Conservation (phyloP, 2,329 filamentous ascomycete genomes). For the Venturia carpophila region DNA sequence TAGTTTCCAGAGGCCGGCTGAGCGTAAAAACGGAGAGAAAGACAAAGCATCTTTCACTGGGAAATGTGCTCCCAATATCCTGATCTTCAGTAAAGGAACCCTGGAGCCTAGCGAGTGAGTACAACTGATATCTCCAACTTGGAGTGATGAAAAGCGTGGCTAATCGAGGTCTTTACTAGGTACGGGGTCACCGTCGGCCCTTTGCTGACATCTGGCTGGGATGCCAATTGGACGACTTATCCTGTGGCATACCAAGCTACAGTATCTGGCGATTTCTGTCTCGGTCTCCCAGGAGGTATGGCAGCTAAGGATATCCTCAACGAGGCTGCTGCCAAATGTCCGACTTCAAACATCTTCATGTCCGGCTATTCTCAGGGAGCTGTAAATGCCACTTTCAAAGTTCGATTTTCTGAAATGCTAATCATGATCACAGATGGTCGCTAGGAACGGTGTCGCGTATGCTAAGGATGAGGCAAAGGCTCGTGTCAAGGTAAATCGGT, state of each 20-base stretch:
- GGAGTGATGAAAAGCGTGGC: background rate
- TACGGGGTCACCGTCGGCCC: slow-evolving; percentile 17
- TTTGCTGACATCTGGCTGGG: background rate
- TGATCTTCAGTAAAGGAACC: slow-evolving; percentile 18
- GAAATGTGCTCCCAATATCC: slow-evolving; percentile 10
- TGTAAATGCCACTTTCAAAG: too few species aligned
- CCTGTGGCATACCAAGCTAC: slow-evolving; percentile 1
- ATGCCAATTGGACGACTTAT: slow-evolving; percentile 1
- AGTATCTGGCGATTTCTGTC: slow-evolving; percentile 16
- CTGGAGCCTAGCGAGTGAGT: slow-evolving; percentile 7
- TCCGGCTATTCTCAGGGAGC: slow-evolving; percentile 16
- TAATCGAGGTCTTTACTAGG: background rate
- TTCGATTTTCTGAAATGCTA: too few species aligned
- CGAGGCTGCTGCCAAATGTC: slow-evolving; percentile 11
- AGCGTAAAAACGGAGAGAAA: background rate
- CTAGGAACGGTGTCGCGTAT: slow-evolving; percentile 14
- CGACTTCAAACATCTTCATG: slow-evolving; percentile 12
- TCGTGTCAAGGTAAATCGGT: slow-evolving; percentile 8
- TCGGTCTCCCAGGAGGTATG: slow-evolving; percentile 16
- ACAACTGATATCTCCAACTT: background rate
- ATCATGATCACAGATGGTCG: background rate
- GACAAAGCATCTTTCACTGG: slow-evolving; percentile 11
- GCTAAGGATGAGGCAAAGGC: background rate
- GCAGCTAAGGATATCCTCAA: slow-evolving; percentile 15
- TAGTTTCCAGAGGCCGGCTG: background rate